These are phyloP conservation scores for Xylariaceae sp. DNA, from an alignment of 2,329 filamentous ascomycete genomes.

Conservation along the genomic window DNA sequence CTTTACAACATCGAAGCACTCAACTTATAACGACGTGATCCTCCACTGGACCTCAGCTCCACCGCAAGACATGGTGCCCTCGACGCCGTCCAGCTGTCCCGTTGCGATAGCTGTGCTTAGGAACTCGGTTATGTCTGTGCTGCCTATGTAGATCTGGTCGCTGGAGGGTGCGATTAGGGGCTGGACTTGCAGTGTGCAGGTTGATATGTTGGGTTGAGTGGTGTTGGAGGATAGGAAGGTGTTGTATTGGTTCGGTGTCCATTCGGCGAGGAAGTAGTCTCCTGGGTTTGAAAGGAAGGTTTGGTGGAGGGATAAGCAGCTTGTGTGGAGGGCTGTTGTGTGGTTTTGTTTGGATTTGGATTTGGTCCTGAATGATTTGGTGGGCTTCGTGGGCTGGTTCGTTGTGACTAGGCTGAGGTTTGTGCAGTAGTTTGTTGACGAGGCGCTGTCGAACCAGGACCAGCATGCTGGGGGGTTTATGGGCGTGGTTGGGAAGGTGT, in stretches of 20 bases:
- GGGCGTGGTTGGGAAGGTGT: slow-evolving; percentile 13
- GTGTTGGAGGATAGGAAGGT: slow-evolving; percentile 10
- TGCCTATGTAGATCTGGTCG: slow-evolving; percentile 20
- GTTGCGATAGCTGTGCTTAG: slow-evolving; percentile 7
- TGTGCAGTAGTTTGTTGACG: slow-evolving; percentile 20
- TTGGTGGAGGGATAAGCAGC: slow-evolving; percentile 7
- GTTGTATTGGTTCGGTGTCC: slow-evolving; percentile 14
- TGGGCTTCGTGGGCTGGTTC: neutral
- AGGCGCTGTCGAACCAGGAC: slow-evolving; percentile 16
- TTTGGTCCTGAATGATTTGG: too few relatives aligned
- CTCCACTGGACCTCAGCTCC: slow-evolving; percentile 17
- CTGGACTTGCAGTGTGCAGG: slow-evolving; percentile 17
- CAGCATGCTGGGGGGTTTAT: slow-evolving; percentile 19
- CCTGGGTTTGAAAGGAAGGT: slow-evolving; percentile 2
- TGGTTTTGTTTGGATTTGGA: neutral
- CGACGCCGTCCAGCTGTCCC: slow-evolving; percentile 5
- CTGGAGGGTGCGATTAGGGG: slow-evolving; percentile 14
- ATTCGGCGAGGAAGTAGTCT: slow-evolving; percentile 20
- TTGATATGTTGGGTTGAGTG: neutral
- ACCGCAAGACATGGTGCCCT: slow-evolving; percentile 19
- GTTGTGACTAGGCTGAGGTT: slow-evolving; percentile 8
- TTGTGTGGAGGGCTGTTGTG: too few relatives aligned
- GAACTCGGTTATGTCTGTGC: slow-evolving; percentile 16
- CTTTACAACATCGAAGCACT: neutral
- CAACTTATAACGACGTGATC: slow-evolving; percentile 14